Conservation (phyloP, 2,329 filamentous ascomycete genomes). For the Dactylonectria estremocensis region DNA sequence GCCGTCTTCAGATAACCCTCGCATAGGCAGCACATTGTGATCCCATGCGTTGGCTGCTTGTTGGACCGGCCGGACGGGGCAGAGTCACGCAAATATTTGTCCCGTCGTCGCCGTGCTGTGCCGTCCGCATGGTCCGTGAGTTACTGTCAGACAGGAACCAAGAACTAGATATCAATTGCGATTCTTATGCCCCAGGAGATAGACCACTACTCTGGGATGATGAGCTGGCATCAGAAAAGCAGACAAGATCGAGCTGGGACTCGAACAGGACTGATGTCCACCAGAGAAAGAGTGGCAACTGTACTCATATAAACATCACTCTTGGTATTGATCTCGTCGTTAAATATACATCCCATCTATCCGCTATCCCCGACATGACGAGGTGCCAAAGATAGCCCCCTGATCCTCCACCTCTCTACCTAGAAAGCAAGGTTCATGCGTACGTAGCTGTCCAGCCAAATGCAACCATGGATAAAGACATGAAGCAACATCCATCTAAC, state of each 20-base stretch:
- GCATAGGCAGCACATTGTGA: no score
- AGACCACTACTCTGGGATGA: not conserved
- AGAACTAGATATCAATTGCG: not conserved
- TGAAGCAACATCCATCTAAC: conserved; percentile 23
- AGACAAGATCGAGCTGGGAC: not conserved
- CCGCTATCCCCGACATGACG: conserved; percentile 11
- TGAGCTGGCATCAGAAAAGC: not conserved
- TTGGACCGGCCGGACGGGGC: conserved; percentile 20
- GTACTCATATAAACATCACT: conserved; percentile 11
- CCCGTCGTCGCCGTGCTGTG: conserved; percentile 1
- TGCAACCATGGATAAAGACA: conserved; percentile 34
- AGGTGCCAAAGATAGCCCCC: conserved; percentile 11
- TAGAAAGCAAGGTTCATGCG: conserved; percentile 17
- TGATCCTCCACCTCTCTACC: not conserved
- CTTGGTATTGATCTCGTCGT: conserved; percentile 26
- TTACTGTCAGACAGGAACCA: not conserved
- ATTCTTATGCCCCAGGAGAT: not conserved
- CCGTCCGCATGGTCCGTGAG: not conserved
- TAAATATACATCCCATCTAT: conserved; percentile 29
- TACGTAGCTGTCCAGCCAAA: conserved; percentile 38
- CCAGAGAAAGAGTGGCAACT: not conserved
- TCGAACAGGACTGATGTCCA: not conserved
- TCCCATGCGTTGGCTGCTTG: not conserved
- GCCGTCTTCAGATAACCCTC: no score
- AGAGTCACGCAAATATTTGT: not conserved